These are phyloP conservation scores for Phlebiopsis gigantea DNA, from an alignment of 768 basidiomycete genomes.

Conservation along the genomic window DNA sequence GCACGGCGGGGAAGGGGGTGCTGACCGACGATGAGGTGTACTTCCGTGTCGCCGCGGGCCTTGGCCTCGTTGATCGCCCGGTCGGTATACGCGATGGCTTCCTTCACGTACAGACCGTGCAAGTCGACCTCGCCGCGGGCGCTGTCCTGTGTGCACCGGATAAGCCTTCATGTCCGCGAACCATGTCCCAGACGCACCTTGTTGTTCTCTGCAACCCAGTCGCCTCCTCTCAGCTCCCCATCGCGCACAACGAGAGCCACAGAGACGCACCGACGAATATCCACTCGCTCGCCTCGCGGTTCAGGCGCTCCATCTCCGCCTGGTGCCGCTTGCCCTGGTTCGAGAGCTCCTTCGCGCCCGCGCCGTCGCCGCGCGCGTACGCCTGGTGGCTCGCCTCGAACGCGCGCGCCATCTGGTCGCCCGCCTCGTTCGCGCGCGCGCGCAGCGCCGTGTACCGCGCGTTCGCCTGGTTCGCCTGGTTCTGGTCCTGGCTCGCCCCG, in stretches of 20 bases:
- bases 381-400: conserved; percentile 75
- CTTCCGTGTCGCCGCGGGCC: conserved; percentile 50
- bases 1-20: conserved; percentile 10
- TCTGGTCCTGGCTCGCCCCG: conserved; percentile 36
- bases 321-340: conserved; percentile 78
- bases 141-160: conserved; percentile 42
- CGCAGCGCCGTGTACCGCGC: conserved; percentile 67
- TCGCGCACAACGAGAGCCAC: background rate
- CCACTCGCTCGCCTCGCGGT: conserved; percentile 81
- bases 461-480: conserved; percentile 63
- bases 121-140: conserved; percentile 76
- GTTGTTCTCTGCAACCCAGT: conserved; percentile 61
- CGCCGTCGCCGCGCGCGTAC: conserved; percentile 69
- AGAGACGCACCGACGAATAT: conserved; percentile 65
- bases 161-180: background rate
- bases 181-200: conserved; percentile 33
- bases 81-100: conserved; percentile 77
- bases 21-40: conserved; percentile 83
- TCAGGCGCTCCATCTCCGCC: conserved; percentile 69
- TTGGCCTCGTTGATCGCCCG: conserved; percentile 64
- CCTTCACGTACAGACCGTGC: conserved; percentile 91
- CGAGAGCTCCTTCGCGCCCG: conserved; percentile 75
- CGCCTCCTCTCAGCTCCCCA: background rate
- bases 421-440: conserved; percentile 70
- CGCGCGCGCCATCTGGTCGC: conserved; percentile 68